A percentile compares a stretch with the other conserved stretches of the same genome.
phyloP scores from a whole-genome alignment of 2,329 filamentous ascomycete species.

The Fusarium clavum region DNA sequence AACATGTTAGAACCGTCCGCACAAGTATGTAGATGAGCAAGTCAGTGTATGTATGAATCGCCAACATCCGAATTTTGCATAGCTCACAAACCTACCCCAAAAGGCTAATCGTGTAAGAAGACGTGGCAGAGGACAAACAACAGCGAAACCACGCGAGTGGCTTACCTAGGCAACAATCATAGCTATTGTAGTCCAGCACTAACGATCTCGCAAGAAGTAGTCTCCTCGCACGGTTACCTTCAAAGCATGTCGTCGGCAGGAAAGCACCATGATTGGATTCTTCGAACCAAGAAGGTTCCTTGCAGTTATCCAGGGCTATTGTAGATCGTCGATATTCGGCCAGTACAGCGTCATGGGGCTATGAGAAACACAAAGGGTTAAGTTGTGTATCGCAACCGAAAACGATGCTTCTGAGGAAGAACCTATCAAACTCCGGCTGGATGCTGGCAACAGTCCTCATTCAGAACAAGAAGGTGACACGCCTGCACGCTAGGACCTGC shows the following conservation, averaged over 20 bases:
- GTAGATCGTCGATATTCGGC: neutral
- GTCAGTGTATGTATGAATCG: neutral
- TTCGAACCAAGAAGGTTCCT: neutral
- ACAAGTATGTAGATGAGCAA: neutral
- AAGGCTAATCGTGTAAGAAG: neutral
- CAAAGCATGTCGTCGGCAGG: too few species aligned
- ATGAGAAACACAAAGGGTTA: neutral
- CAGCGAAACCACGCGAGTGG: neutral
- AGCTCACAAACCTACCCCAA: neutral
- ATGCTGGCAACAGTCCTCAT: neutral
- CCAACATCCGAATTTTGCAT: neutral
- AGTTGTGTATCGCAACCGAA: neutral
- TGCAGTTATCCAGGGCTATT: neutral
- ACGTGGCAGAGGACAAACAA: neutral
- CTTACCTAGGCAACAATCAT: neutral
- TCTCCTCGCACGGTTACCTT: neutral
- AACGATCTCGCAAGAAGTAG: neutral
- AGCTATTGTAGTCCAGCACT: neutral
- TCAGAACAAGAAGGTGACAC: conserved; percentile 11
- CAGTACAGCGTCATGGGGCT: neutral
- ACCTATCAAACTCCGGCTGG: neutral
- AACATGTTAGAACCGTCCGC: neutral
- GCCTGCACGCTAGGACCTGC: conserved; percentile 33
- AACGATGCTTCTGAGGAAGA: neutral
- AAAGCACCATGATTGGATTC: neutral